Evolutionary conservation across 495 filamentous ascomycete genomes (phyloP).

Genomic region (Aspergillus egyptiacus): DNA sequence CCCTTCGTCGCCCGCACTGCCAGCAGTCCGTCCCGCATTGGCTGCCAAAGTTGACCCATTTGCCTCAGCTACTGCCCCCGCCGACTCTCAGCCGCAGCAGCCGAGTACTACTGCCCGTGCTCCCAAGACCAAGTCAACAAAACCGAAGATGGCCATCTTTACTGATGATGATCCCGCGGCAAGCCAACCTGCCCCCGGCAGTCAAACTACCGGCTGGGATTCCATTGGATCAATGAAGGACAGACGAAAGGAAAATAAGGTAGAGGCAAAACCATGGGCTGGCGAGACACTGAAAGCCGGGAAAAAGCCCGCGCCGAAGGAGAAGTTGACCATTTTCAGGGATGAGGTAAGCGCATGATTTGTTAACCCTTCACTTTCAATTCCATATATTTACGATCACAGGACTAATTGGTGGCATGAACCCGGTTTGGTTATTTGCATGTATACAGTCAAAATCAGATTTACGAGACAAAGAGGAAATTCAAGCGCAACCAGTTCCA

Average conservation of each 20-base stretch:
- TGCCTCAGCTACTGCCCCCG: conserved; percentile 32
- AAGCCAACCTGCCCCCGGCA: conserved; percentile 40
- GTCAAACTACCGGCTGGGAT: conserved; percentile 73
- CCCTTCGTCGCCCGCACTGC: conserved; percentile 80
- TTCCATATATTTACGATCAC: conserved; percentile 78
- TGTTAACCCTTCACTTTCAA: conserved; percentile 34
- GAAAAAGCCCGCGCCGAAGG: conserved; percentile 63
- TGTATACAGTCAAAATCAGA: conserved; percentile 56
- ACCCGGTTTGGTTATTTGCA: conserved; percentile 51
- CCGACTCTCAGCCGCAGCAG: conserved; percentile 62
- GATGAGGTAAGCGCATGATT: conserved; percentile 71
- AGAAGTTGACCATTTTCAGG: conserved; percentile 90
- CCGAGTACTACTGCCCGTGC: conserved; percentile 39
- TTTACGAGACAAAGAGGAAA: conserved; percentile 34
- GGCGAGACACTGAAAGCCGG: conserved; percentile 86
- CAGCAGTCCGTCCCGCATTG: conserved; percentile 74
- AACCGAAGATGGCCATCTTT: conserved; percentile 87
- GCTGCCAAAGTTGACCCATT: conserved; percentile 84
- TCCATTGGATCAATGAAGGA: conserved; percentile 80
- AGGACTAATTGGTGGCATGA: conserved; percentile 87
- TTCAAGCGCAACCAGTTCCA: conserved; percentile 29
- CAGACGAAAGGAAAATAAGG: conserved; percentile 86
- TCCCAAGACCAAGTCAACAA: conserved; percentile 54
- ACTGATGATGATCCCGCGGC: conserved; percentile 57
- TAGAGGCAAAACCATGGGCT: conserved; percentile 84